Base-by-base conservation (phyloP, 73 alveolate species). In the Paramecium octaurelia region DNA sequence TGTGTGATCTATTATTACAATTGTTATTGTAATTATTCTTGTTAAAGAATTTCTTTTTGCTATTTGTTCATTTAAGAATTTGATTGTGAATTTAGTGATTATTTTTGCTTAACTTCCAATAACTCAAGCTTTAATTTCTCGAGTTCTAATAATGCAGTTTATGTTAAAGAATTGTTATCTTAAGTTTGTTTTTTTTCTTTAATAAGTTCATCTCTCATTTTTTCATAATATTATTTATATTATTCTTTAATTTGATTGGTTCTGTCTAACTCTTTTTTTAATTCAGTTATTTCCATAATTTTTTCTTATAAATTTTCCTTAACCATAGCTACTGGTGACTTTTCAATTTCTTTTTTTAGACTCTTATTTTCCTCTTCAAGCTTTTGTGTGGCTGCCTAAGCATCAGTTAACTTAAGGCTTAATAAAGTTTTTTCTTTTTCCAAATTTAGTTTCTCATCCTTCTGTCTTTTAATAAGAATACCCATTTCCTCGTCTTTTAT, bases 401-500 rank as follows among this genome's bases (percentile, higher is more conserved):
- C 59, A 48, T 60, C 58, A 24, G 21, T 14, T 40, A 89, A 58
- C 57, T 89, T 60, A 6, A 89, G 18, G 40, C 77, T n/a, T 70
- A 24, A 23, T 8, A 83, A n/a, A 23, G 94, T 89, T 46, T 89
- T 89, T 12, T 89, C 94, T 44, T 89, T 89, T 46, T 89, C 94
- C 4, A 23, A 89, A 27, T 54, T 43, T 1, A 77, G 48, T 21
- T 89, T 27, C 21, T 69, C 58, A 44, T 89, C 94, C 31, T 89
- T 71, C 16, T 70, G 20, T 57, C 75, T 68, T 71, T 83, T 89
- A 23, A 70, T 89, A 12, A 71, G 59, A 2, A 34, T 12, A 24
- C 70, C 48, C 36, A 89, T 89, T 54, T 89, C 94, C 20, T 89
- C 94, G 73, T 89, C 94, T 44, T 89, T 89, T 18, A 42, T 10